These are phyloP conservation scores for Pythium folliculosum DNA, from an alignment of 352 stramenopile species.

Conservation along the genomic window DNA sequence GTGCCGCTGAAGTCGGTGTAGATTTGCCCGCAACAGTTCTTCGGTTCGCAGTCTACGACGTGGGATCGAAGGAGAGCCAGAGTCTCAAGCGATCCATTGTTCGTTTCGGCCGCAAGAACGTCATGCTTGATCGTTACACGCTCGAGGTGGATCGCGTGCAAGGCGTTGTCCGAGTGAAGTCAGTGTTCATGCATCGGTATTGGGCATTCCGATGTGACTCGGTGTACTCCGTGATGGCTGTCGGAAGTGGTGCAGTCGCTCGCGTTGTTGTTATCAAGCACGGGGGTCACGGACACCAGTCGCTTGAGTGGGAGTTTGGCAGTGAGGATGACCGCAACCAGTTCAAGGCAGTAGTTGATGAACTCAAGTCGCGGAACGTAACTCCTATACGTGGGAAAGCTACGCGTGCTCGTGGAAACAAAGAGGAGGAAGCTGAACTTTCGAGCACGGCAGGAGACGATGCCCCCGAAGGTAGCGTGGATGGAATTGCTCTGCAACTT, in stretches of 20 bases:
- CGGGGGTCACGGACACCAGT: slow-evolving; percentile 53
- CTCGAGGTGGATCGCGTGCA: slow-evolving; percentile 75
- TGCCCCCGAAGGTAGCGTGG: too few relatives aligned
- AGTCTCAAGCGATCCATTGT: slow-evolving; percentile 56
- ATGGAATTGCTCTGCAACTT: neutral
- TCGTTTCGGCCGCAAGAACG: slow-evolving; percentile 64
- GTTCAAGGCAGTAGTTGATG: slow-evolving; percentile 60
- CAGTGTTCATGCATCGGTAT: slow-evolving; percentile 81
- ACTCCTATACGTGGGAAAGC: neutral
- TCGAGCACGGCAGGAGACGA: neutral
- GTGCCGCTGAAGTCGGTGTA: slow-evolving; percentile 1
- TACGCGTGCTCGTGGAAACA: neutral
- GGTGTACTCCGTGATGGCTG: slow-evolving; percentile 33
- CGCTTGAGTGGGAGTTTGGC: slow-evolving; percentile 72
- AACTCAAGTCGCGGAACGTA: slow-evolving; percentile 21
- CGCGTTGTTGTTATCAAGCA: slow-evolving; percentile 55
- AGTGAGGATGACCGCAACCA: slow-evolving; percentile 67
- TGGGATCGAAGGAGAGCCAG: slow-evolving; percentile 56
- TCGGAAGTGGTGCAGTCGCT: slow-evolving; percentile 41
- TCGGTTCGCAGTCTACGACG: slow-evolving; percentile 76
- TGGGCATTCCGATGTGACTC: slow-evolving; percentile 80
- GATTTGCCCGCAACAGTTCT: slow-evolving; percentile 65
- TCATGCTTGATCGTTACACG: slow-evolving; percentile 75
- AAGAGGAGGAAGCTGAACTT: neutral
- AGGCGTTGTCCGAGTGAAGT: slow-evolving; percentile 74